Evolutionary conservation across 2,329 filamentous ascomycete genomes (phyloP).

Genomic region (Massarina eburnea): DNA sequence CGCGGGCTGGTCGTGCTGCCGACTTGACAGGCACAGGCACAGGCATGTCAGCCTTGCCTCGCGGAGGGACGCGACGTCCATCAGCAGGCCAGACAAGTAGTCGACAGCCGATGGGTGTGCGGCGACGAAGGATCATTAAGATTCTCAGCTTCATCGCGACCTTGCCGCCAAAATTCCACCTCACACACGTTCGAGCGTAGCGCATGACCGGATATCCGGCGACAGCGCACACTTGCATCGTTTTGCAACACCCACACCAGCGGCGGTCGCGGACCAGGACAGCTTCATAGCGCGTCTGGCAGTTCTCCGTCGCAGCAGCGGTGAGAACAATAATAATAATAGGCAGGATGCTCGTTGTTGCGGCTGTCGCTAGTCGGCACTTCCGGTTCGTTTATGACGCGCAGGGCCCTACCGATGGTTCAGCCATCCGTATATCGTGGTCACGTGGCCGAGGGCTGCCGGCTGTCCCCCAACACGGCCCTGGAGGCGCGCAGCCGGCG

Average conservation of each 20-base stretch:
- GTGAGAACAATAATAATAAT: not conserved
- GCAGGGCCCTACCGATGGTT: conserved; percentile 25
- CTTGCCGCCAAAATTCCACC: not conserved
- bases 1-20: not conserved
- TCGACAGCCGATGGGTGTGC: not conserved
- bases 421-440: conserved; percentile 29
- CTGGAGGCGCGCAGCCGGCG: too few relatives aligned
- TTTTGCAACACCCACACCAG: too few relatives aligned
- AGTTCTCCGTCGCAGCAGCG: too few relatives aligned
- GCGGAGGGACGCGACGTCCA: not conserved
- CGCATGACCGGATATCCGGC: conserved; percentile 1
- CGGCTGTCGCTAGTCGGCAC: conserved; percentile 31
- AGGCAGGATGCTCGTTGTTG: too few relatives aligned
- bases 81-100: not conserved
- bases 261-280: not conserved
- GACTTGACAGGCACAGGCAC: too few relatives aligned
- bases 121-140: conserved; percentile 12
- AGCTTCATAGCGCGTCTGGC: too few relatives aligned
- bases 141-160: conserved; percentile 5
- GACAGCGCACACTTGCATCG: conserved; percentile 7
- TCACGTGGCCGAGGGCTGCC: conserved; percentile 37
- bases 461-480: too few relatives aligned
- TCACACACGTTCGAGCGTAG: not conserved
- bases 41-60: conserved; percentile 1
- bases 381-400: conserved; percentile 31